Conservation (phyloP, 2,329 filamentous ascomycete species). For the Colletotrichum sp. region DNA sequence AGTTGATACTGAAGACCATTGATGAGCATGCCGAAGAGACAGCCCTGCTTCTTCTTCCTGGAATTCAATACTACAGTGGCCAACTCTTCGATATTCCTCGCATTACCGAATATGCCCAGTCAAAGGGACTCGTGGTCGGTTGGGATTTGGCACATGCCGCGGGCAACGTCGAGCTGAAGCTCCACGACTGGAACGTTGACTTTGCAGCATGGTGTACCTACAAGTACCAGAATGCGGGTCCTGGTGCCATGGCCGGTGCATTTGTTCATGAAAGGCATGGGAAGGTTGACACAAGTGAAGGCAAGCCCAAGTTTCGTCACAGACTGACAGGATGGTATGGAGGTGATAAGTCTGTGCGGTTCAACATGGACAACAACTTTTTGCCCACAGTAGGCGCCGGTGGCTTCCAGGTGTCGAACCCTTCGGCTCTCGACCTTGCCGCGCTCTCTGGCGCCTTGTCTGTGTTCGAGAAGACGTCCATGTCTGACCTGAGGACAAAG, state of each 20-base stretch:
- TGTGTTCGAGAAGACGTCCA: constrained; percentile 75
- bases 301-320: constrained; percentile 54
- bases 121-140: constrained; percentile 68
- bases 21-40: constrained; percentile 69
- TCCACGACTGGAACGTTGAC: constrained; percentile 83
- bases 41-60: constrained; percentile 74
- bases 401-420: constrained; percentile 78
- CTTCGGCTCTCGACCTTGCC: constrained; percentile 77
- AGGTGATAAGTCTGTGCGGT: constrained; percentile 68
- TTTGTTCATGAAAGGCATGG: constrained; percentile 77
- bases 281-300: constrained; percentile 48
- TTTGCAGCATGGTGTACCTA: constrained; percentile 86
- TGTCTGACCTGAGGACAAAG: constrained; percentile 72
- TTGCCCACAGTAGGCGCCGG: constrained; percentile 72
- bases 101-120: constrained; percentile 75
- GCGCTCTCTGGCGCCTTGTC: constrained; percentile 75
- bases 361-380: constrained; percentile 78
- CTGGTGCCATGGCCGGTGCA: constrained; percentile 72
- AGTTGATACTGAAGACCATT: constrained; percentile 70
- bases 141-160: constrained; percentile 82
- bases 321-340: constrained; percentile 81
- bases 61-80: constrained; percentile 82
- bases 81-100: constrained; percentile 76
- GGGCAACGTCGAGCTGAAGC: constrained; percentile 72
- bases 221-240: constrained; percentile 82